Conservation (phyloP, 2,329 filamentous ascomycete genomes). For the Xylaria polymorpha region DNA sequence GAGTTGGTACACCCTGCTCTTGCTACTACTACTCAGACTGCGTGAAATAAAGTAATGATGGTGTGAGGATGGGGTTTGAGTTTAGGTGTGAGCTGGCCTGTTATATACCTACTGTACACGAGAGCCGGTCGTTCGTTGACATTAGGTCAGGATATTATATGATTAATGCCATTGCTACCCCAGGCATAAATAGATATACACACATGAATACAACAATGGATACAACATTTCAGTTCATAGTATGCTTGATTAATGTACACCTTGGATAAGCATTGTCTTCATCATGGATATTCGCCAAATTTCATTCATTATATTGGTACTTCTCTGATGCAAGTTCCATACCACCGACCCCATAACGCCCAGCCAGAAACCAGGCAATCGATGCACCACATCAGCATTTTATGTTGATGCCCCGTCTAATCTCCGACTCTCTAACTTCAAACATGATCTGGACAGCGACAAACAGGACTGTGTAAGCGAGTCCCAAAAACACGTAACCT, state of each 20-base stretch:
- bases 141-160: too few relatives aligned
- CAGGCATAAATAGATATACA: too few relatives aligned
- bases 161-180: too few relatives aligned
- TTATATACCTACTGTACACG: background rate
- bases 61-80: background rate
- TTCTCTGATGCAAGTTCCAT: background rate
- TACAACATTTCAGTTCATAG: background rate
- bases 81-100: background rate
- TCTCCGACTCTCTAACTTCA: conserved; percentile 88
- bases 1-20: background rate
- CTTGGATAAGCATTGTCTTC: background rate
- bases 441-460: conserved; percentile 95
- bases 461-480: conserved; percentile 80
- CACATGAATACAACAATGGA: too few relatives aligned
- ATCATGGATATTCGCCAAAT: background rate
- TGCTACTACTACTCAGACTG: background rate
- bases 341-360: background rate
- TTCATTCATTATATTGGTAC: background rate
- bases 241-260: background rate
- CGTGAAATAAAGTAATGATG: background rate
- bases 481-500: conserved; percentile 78
- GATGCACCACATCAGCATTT: conserved; percentile 70
- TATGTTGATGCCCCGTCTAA: conserved; percentile 81
- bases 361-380: background rate
- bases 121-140: too few relatives aligned